phyloP scores from a whole-genome alignment of 805 yeast species.

The Lipomyces orientalis region DNA sequence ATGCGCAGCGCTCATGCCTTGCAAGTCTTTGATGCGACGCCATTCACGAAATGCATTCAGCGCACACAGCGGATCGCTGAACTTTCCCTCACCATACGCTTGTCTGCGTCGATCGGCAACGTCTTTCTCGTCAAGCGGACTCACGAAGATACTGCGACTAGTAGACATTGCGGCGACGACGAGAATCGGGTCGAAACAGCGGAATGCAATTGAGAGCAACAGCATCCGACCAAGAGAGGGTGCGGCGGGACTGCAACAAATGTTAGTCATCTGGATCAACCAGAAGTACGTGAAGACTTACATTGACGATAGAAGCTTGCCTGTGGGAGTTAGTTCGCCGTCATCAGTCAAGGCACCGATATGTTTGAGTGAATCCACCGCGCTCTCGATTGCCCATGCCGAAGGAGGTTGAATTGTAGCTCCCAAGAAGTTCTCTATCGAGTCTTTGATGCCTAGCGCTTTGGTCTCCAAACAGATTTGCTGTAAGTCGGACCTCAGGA shows the following conservation, averaged over 20 bases:
- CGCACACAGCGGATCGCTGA: constrained; percentile 23
- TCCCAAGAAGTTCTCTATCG: constrained; percentile 20
- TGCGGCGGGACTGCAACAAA: constrained; percentile 18
- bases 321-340: constrained; percentile 33
- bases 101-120: constrained; percentile 3
- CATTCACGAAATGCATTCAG: constrained; percentile 35
- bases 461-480: constrained; percentile 33
- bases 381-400: constrained; percentile 18
- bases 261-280: neutral
- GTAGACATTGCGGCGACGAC: constrained; percentile 27
- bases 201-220: constrained; percentile 31
- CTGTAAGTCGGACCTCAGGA: constrained; percentile 35
- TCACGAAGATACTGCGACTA: constrained; percentile 24
- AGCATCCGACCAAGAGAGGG: constrained; percentile 34
- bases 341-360: constrained; percentile 33
- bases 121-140: constrained; percentile 13
- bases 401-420: constrained; percentile 36
- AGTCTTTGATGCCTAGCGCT: constrained; percentile 25
- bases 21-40: constrained; percentile 13
- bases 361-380: constrained; percentile 23
- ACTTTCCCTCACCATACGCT: constrained; percentile 14
- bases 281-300: constrained; percentile 5
- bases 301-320: constrained; percentile 28
- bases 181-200: constrained; percentile 35
- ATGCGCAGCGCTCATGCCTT: constrained; percentile 23